phyloP scores from a whole-genome alignment of 192 early-diverging fungal genomes.

The Allomyces javanicus region DNA sequence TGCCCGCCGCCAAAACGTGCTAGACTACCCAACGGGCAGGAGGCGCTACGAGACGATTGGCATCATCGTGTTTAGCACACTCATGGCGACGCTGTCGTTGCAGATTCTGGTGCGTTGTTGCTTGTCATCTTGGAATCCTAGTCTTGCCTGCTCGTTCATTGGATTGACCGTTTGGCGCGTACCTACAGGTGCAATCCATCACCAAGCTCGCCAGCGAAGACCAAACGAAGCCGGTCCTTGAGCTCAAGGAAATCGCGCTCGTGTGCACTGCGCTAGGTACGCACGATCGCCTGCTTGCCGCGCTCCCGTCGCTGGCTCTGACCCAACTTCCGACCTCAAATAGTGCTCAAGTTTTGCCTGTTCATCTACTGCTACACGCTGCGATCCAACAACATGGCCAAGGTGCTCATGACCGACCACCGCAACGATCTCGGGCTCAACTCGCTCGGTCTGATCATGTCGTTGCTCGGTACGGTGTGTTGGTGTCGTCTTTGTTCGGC shows the following conservation, averaged over 20 bases:
- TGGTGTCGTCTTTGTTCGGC: no score
- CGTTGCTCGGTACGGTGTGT: conserved; percentile 24
- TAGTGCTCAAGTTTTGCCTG: conserved; percentile 33
- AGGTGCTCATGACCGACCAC: conserved; percentile 47
- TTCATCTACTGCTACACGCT: conserved; percentile 47
- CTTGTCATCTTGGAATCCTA: no score
- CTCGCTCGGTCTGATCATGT: conserved; percentile 43
- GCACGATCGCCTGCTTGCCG: no score
- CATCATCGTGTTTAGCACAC: conserved; percentile 53
- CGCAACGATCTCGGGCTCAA: conserved; percentile 57
- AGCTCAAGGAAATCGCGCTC: no score
- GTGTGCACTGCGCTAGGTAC: no score
- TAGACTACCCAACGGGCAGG: conserved; percentile 20
- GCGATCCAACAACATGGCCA: conserved; percentile 34
- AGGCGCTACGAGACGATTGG: conserved; percentile 56
- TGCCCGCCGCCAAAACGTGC: not conserved
- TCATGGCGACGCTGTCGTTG: conserved; percentile 55
- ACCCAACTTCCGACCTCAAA: not conserved
- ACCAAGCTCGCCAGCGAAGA: no score
- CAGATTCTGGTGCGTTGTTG: conserved; percentile 21
- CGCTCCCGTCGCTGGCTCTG: no score
- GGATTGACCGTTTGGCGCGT: no score
- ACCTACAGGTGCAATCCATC: no score
- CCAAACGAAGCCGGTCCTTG: no score
- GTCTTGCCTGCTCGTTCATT: no score